Percentiles rank a stretch among this genome's conserved stretches.
Conservation (phyloP, 2,329 filamentous ascomycete species). For the Cercospora zeina region DNA sequence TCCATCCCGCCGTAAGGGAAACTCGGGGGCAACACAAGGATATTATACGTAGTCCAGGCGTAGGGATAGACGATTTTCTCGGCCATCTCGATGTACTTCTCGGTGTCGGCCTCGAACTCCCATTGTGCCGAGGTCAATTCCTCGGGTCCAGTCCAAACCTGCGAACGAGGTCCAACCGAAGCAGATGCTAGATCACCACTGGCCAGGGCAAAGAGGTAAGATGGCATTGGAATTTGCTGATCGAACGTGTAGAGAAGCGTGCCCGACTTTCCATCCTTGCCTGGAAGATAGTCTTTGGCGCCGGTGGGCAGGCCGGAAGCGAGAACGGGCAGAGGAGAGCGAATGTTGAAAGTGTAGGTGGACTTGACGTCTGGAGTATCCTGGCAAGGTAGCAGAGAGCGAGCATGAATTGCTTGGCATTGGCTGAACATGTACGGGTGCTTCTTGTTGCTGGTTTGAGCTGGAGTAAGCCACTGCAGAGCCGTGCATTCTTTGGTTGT, state of each 20-base stretch:
- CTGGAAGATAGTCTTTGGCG: conserved; percentile 53
- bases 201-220: conserved; percentile 92
- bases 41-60: conserved; percentile 92
- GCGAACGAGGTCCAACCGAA: conserved; percentile 80
- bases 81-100: conserved; percentile 84
- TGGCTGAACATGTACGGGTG: conserved; percentile 98
- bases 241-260: conserved; percentile 76
- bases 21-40: conserved; percentile 82
- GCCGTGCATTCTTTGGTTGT: conserved; percentile 90
- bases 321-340: conserved; percentile 83
- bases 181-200: conserved; percentile 79
- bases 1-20: conserved; percentile 79
- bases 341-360: conserved; percentile 87
- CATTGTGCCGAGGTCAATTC: conserved; percentile 80
- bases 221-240: conserved; percentile 88
- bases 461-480: conserved; percentile 90
- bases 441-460: conserved; percentile 92
- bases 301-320: conserved; percentile 74
- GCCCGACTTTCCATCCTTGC: conserved; percentile 55
- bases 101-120: conserved; percentile 88
- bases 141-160: conserved; percentile 84
- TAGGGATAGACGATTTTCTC: conserved; percentile 83
- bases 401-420: conserved; percentile 93
- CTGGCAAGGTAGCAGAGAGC: conserved; percentile 93
- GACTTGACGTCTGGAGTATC: conserved; percentile 97